phyloP scores from a whole-genome alignment of 73 alveolate genomes.

The Symbiodinium pilosum region DNA sequence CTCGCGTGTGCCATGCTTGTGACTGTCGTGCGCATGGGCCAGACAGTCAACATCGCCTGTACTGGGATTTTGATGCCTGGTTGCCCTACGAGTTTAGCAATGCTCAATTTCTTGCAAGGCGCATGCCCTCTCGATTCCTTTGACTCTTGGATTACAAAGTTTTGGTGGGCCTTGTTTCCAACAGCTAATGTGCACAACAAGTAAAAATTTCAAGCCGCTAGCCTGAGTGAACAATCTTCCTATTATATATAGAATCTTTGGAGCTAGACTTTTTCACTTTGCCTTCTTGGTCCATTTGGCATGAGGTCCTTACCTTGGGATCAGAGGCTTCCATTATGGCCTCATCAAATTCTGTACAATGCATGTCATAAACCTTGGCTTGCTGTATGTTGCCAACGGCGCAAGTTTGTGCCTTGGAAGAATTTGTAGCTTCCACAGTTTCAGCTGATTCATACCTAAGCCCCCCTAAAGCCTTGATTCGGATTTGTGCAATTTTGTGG shows the following conservation, averaged over 20 bases:
- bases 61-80: neutral
- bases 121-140: neutral
- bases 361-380: neutral
- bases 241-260: no score
- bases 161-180: no score
- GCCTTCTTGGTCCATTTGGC: neutral
- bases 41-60: neutral
- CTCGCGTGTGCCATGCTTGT: neutral
- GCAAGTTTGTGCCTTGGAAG: neutral
- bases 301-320: neutral
- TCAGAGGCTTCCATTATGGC: conserved; percentile 25
- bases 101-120: neutral
- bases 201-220: no score
- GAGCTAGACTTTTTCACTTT: neutral
- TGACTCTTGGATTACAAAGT: neutral
- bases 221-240: no score
- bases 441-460: no score
- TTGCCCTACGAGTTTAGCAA: neutral
- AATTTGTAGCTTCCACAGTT: no score
- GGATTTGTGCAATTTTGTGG: no score
- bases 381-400: neutral
- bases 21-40: neutral
- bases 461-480: no score
- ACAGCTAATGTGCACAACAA: no score
- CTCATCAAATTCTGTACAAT: neutral